Conservation (phyloP, 2,329 filamentous ascomycete species). For the Neofusicoccum laricinum region DNA sequence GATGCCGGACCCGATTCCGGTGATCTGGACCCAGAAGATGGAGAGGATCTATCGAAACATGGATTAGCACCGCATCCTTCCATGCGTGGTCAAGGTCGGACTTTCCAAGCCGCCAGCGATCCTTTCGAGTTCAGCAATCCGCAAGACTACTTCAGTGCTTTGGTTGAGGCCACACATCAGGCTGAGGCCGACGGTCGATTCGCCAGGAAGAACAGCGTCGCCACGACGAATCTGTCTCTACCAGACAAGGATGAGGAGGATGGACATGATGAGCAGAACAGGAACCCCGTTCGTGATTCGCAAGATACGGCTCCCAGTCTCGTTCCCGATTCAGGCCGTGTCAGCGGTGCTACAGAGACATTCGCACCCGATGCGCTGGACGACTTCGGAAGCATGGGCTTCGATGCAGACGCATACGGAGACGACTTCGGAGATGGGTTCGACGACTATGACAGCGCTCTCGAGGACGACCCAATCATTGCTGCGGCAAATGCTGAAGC, state of each 20-base stretch:
- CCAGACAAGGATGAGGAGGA: conserved; percentile 25
- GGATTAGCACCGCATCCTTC: conserved; percentile 13
- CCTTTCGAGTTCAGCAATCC: conserved; percentile 48
- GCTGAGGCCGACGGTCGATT: conserved; percentile 77
- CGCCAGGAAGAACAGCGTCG: conserved; percentile 55
- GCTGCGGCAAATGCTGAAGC: conserved; percentile 93
- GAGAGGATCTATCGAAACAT: background rate
- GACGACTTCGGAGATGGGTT: conserved; percentile 40
- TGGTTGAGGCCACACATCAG: conserved; percentile 76
- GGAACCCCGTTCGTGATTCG: conserved; percentile 10
- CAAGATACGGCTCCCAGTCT: conserved; percentile 41
- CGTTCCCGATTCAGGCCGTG: conserved; percentile 49
- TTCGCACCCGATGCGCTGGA: conserved; percentile 20
- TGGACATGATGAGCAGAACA: conserved; percentile 29
- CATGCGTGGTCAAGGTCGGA: conserved; percentile 25
- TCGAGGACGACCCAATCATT: conserved; percentile 79
- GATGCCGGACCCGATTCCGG: background rate
- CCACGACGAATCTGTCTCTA: conserved; percentile 22
- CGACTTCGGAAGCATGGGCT: conserved; percentile 42
- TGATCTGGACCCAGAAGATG: background rate
- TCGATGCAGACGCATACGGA: conserved; percentile 55
- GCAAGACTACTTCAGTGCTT: conserved; percentile 75
- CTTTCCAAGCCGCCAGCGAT: conserved; percentile 30
- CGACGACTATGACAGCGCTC: conserved; percentile 50
- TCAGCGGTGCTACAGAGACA: conserved; percentile 36